Conservation (phyloP, 139 green algal species). For the Trebouxia sp. region DNA sequence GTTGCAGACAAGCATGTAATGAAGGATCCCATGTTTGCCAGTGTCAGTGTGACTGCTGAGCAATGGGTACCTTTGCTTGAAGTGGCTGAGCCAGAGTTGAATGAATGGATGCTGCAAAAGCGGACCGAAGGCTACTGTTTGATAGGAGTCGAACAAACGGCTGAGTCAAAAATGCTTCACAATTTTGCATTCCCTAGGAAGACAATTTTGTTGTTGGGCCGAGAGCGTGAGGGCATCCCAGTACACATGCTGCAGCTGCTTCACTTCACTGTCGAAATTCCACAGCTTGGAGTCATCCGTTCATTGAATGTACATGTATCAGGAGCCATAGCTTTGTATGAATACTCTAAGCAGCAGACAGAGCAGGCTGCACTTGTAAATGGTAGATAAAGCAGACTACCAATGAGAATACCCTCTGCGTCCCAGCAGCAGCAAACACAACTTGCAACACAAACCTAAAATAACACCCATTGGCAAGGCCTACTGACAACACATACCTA, state of each 20-base stretch:
- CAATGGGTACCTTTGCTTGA: slow-evolving; percentile 83
- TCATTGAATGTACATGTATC: slow-evolving; percentile 94
- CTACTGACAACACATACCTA: too few species aligned
- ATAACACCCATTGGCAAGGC: too few species aligned
- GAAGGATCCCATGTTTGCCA: slow-evolving; percentile 62
- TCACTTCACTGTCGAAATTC: slow-evolving; percentile 90
- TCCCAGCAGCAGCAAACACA: background rate
- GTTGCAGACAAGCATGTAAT: slow-evolving; percentile 67
- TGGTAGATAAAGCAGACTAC: too few species aligned
- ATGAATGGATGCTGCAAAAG: slow-evolving; percentile 67
- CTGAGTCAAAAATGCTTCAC: slow-evolving; percentile 40
- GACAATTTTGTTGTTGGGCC: slow-evolving; percentile 82
- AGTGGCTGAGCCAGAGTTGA: slow-evolving; percentile 53
- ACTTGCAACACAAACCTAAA: background rate
- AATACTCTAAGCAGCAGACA: slow-evolving; percentile 84
- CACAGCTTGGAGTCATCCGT: slow-evolving; percentile 85
- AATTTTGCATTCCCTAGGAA: slow-evolving; percentile 60
- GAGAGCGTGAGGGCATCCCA: slow-evolving; percentile 86
- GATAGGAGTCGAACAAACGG: slow-evolving; percentile 91
- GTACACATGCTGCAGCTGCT: slow-evolving; percentile 64
- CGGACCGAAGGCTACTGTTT: slow-evolving; percentile 69
- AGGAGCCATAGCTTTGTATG: slow-evolving; percentile 82
- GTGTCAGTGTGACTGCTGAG: slow-evolving; percentile 88
- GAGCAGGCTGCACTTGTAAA: too few species aligned
- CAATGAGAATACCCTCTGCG: too few species aligned